Conservation (phyloP, 805 yeast species). For the Candida sanyiensis region DNA sequence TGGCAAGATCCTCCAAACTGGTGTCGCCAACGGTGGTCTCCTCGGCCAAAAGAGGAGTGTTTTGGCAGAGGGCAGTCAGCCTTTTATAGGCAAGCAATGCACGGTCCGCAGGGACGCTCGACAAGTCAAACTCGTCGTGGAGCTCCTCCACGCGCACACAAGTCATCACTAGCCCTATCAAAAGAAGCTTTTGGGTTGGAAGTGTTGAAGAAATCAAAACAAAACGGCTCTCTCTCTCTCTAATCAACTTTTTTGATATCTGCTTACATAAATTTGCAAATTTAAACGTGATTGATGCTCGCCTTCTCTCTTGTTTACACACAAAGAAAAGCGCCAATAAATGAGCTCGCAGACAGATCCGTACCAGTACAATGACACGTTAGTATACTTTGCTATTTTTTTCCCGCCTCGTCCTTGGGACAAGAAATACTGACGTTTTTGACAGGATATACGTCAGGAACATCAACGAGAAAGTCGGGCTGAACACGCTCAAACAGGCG, state of each 20-base stretch:
- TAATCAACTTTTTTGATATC: too few relatives aligned
- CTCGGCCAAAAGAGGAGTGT: not conserved
- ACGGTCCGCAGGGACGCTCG: too few relatives aligned
- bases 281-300: too few relatives aligned
- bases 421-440: too few relatives aligned
- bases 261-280: too few relatives aligned
- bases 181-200: too few relatives aligned
- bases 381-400: slow-evolving; percentile 9
- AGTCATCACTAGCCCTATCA: too few relatives aligned
- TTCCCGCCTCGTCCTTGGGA: too few relatives aligned
- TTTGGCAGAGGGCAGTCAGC: slow-evolving; percentile 1
- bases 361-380: slow-evolving; percentile 24
- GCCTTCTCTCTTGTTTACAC: not conserved
- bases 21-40: not conserved
- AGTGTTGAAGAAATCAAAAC: too few relatives aligned
- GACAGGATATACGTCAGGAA: slow-evolving; percentile 51
- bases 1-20: not conserved
- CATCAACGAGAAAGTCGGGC: slow-evolving; percentile 61
- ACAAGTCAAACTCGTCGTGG: too few relatives aligned
- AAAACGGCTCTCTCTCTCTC: too few relatives aligned
- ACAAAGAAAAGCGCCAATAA: not conserved
- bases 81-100: not conserved
- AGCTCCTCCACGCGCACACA: too few relatives aligned
- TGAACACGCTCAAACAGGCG: slow-evolving; percentile 41
- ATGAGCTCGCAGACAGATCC: slow-evolving; percentile 2